A percentile compares a stretch with the other conserved stretches of the same genome.
Evolutionary conservation across 2,329 filamentous ascomycete species (phyloP).

Genomic region (Lecanicillium sp.): DNA sequence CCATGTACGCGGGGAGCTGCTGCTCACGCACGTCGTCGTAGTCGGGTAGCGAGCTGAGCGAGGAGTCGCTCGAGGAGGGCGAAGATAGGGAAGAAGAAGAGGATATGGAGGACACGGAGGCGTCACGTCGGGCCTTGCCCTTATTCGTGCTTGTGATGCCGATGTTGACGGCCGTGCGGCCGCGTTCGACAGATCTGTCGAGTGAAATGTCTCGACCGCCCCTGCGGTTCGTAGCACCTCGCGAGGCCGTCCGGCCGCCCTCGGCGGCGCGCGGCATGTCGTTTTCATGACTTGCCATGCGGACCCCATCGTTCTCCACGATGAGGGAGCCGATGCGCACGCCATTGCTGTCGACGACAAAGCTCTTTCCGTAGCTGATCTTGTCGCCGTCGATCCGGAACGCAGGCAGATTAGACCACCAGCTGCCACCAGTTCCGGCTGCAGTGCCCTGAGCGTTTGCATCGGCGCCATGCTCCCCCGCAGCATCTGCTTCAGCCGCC

Average conservation of each 20-base stretch:
- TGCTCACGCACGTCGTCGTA: constrained; percentile 43
- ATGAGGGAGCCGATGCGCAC: constrained; percentile 40
- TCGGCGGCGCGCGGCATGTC: too few species aligned
- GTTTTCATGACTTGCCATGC: constrained; percentile 13
- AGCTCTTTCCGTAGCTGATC: constrained; percentile 35
- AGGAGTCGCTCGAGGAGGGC: constrained; percentile 31
- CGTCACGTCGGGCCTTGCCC: constrained; percentile 27
- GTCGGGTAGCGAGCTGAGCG: constrained; percentile 48
- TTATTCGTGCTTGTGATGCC: constrained; percentile 1
- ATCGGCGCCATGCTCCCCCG: not conserved
- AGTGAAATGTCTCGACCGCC: too few species aligned
- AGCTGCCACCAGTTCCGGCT: not conserved
- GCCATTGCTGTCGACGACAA: constrained; percentile 40
- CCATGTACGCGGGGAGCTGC: constrained; percentile 42
- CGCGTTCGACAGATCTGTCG: not conserved
- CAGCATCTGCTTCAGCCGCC: too few species aligned
- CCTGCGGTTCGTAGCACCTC: too few species aligned
- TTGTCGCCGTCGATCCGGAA: constrained; percentile 39
- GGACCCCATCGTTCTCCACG: constrained; percentile 35
- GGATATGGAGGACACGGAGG: constrained; percentile 29
- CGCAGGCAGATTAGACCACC: constrained; percentile 14
- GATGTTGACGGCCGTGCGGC: not conserved
- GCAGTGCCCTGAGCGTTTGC: constrained; percentile 12
- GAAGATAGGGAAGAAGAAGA: constrained; percentile 28
- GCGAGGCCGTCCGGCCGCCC: too few species aligned